Conservation (phyloP, 768 basidiomycete genomes). For the Russula griseocarnosa region DNA sequence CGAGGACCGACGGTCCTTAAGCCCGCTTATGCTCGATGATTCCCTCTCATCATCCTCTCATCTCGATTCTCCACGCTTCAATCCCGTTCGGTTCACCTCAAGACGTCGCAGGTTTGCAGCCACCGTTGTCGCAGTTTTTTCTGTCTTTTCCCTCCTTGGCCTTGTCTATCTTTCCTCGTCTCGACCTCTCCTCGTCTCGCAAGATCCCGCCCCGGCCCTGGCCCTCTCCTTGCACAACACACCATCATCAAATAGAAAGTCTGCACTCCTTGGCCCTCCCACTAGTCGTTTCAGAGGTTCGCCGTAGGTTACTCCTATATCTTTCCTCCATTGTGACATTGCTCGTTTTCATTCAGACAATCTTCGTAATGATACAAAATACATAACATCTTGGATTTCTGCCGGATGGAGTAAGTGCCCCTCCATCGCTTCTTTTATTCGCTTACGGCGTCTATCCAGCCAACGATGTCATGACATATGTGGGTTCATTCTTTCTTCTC, state of each 20-base stretch:
- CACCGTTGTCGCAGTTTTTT: constrained; percentile 1
- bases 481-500: constrained; percentile 32
- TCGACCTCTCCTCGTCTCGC: constrained; percentile 1
- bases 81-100: not conserved
- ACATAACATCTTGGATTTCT: constrained; percentile 69
- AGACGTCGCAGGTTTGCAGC: constrained; percentile 10
- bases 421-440: not conserved
- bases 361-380: constrained; percentile 53
- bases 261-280: constrained; percentile 43
- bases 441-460: constrained; percentile 38
- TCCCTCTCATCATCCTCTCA: not conserved
- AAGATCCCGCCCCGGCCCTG: not conserved
- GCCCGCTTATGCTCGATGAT: constrained; percentile 5
- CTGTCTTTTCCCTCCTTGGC: constrained; percentile 5
- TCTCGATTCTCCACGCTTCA: not conserved
- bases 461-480: constrained; percentile 76
- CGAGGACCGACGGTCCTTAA: not conserved
- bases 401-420: constrained; percentile 62
- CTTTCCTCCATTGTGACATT: no score
- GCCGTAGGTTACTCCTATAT: not conserved
- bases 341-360: constrained; percentile 45
- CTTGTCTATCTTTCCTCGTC: constrained; percentile 14
- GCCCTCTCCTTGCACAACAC: not conserved
- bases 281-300: constrained; percentile 55
- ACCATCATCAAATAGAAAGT: constrained; percentile 12